These are phyloP conservation scores for Tulasnella sp. DNA, from an alignment of 768 basidiomycete species.

Conservation along the genomic window DNA sequence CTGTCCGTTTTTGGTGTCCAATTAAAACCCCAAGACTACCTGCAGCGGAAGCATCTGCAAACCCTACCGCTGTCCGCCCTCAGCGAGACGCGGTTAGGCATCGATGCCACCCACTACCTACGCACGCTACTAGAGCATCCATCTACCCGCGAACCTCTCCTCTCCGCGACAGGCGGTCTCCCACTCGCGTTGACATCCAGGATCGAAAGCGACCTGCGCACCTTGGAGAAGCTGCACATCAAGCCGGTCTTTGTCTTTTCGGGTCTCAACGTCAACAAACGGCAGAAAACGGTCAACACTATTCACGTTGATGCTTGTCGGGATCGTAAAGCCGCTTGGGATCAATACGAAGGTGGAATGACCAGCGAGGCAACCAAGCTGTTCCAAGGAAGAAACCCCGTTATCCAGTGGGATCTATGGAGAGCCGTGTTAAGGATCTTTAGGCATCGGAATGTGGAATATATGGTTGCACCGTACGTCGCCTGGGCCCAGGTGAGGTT, in stretches of 20 bases:
- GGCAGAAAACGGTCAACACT: constrained; percentile 56
- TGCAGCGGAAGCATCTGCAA: constrained; percentile 77
- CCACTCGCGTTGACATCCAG: constrained; percentile 80
- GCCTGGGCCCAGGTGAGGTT: constrained; percentile 87
- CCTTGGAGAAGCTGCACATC: constrained; percentile 84
- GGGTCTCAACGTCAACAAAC: constrained; percentile 71
- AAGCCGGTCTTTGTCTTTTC: constrained; percentile 99
- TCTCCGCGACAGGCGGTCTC: constrained; percentile 91
- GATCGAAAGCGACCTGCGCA: constrained; percentile 85
- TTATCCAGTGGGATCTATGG: constrained; percentile 85
- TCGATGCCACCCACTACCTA: constrained; percentile 91
- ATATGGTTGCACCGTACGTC: constrained; percentile 89
- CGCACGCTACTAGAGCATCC: constrained; percentile 66
- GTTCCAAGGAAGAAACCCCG: constrained; percentile 67
- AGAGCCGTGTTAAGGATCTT: constrained; percentile 86
- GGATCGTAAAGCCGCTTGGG: constrained; percentile 81
- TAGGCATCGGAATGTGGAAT: constrained; percentile 91
- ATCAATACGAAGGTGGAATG: constrained; percentile 84
- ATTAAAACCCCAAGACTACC: constrained; percentile 52
- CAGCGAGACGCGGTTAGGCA: constrained; percentile 88
- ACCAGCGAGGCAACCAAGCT: constrained; percentile 81
- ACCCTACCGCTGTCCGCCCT: constrained; percentile 72
- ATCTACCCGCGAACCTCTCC: constrained; percentile 76
- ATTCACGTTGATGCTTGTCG: constrained; percentile 57
- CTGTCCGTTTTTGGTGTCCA: neutral